Base-by-base conservation (phyloP, 164 flowering plant genomes). In the Santalum album region DNA sequence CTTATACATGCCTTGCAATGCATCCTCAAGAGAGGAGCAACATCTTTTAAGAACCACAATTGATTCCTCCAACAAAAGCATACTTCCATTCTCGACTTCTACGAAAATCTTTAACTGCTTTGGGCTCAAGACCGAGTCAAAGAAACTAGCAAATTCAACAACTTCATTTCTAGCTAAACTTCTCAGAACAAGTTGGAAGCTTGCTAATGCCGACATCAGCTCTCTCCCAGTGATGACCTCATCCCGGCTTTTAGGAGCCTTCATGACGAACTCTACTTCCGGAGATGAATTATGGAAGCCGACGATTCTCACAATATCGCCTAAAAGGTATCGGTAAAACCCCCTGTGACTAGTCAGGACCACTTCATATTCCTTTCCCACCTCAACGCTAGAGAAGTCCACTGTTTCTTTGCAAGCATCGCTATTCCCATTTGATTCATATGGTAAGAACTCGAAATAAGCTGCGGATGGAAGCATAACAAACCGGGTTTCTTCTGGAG, bases 401-500 rank as follows among this genome's bases (percentile, higher is more conserved):
- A 65, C 71, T 4, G 69, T 62, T 56, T 69, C 69, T 39, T 54
- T 58, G 46, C 44, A 55, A 22, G 21, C 27, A 40, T 6, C 27
- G 56, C 23, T 43, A 2, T 25, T 25, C 14, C 53, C 48, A 1
- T 46, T 49, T 24, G 46, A n/a, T 58, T 67, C 66, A 53, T 64
- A 71, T 5, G 78, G 80, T n/a, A 71, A 76, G 64, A 73, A 78
- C 67, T 78, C 83, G 25, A 75, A 78, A 58, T 78, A 78, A 10
- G 83, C 80, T 1, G 78, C 80, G 35, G 65, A 71, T 15, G 83
- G 83, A 22, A 75, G 67, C 54, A 78, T 50, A 29, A 69, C 68
- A 20, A 51, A 75, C 15, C 62, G 55, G 12, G 80, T 73, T 1
- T 14, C 51, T 56, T 75, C 62, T 0, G 83, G 83, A 9, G 78